Evolutionary conservation across 2,329 filamentous ascomycete genomes (phyloP), one percentile per base, ranked within the genome.

Genomic region (Neonectria ditissima): DNA sequence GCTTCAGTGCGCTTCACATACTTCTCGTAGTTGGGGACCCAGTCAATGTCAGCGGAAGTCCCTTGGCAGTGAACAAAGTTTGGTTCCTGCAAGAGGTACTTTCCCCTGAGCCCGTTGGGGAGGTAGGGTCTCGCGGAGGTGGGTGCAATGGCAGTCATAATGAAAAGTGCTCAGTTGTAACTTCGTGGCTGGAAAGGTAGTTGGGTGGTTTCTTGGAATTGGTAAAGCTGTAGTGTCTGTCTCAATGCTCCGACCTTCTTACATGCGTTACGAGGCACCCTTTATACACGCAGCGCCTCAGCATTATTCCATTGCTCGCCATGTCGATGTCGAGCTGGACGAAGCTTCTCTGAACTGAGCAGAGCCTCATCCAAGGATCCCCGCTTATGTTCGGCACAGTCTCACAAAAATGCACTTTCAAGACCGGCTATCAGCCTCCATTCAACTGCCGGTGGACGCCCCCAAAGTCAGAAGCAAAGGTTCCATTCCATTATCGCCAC

Each of bases 11-110:
- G 32, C 32, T 57, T 43, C 34, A 50, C 16, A 24, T 57, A 57
- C 24, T 57, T 57, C 28, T 57, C 55, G 24, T 57, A 51, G 34
- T 57, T 57, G 10, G 55, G 55, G 6, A 57, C 30, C 55, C 55
- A 57, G 32, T 51, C 55, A 22, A 57, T 57, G 7, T 57, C 55
- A 11, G 55, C 55, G 18, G 55, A 57, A 8, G 20, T 43, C n/a
- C 34, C 30, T 51, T 37, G 34, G 3, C 11, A 32, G 34, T 41
- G 37, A 13, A 24, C 39, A 20, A 51, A 41, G 44, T 14, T 26
- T 47, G 44, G 44, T 28, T 47, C 22, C 14, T 47, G 44, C 44
- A 47, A 26, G 22, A 47, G 44, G 44, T 47, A 47, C 44, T 47
- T 47, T 3, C 44, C 44, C 16, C 44, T 47, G 44, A 47, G 44